Conservation (phyloP, 768 basidiomycete genomes). For the Candolleomyces aberdarensis region DNA sequence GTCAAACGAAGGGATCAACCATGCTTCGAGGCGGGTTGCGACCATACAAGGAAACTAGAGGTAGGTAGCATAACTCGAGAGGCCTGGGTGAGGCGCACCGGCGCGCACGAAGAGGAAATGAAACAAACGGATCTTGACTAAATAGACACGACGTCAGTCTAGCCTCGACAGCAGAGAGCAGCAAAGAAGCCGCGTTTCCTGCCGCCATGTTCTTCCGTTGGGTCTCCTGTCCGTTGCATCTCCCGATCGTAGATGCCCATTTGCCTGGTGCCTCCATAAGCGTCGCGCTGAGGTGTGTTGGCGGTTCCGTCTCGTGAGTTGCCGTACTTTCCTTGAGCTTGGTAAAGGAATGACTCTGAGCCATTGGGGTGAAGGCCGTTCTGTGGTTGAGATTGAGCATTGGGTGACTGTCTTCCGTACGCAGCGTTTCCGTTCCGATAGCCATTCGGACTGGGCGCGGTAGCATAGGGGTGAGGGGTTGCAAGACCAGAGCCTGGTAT, state of each 20-base stretch:
- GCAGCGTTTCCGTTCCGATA: constrained; percentile 43
- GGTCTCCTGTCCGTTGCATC: constrained; percentile 57
- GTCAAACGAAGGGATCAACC: constrained; percentile 1
- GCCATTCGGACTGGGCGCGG: constrained; percentile 53
- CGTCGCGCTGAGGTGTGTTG: constrained; percentile 25
- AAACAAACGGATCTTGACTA: background rate
- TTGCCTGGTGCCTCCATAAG: constrained; percentile 33
- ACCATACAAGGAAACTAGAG: constrained; percentile 1
- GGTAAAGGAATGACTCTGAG: constrained; percentile 71
- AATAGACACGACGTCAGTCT: background rate
- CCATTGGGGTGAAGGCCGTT: constrained; percentile 46
- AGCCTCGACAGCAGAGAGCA: constrained; percentile 70
- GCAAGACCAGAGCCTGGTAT: constrained; percentile 39
- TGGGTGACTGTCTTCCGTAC: constrained; percentile 60
- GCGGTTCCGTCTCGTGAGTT: constrained; percentile 50
- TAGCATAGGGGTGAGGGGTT: constrained; percentile 71
- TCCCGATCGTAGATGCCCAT: constrained; percentile 70
- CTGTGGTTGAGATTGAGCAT: constrained; percentile 30
- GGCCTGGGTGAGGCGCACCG: constrained; percentile 19
- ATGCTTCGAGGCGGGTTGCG: constrained; percentile 2
- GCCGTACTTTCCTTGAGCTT: constrained; percentile 44
- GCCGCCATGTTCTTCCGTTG: constrained; percentile 63
- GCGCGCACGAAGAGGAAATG: constrained; percentile 20
- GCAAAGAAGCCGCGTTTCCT: constrained; percentile 61
- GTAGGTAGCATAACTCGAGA: constrained; percentile 1